A percentile compares a stretch with the other conserved stretches of the same genome.
phyloP scores from a whole-genome alignment of 2,329 filamentous ascomycete species.

The Colletotrichum tabaci region DNA sequence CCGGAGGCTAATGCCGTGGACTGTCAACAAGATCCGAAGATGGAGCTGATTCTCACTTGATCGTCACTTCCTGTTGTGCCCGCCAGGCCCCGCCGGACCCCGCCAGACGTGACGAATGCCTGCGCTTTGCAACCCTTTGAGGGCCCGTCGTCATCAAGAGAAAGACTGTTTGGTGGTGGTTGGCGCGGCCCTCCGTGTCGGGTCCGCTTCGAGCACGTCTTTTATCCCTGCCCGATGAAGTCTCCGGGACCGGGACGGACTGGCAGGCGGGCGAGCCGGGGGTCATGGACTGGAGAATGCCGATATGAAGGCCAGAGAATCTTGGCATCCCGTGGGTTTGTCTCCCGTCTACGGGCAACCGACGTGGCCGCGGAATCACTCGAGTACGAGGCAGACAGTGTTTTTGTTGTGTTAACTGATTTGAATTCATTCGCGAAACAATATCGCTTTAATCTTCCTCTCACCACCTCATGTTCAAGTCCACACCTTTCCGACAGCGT shows the following conservation, averaged over 20 bases:
- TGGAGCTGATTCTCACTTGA: neutral
- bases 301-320: too few relatives aligned
- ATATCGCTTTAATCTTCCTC: slow-evolving; percentile 35
- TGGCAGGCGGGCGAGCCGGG: neutral
- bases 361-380: neutral
- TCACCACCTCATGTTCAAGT: slow-evolving; percentile 38
- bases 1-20: neutral
- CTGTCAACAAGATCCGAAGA: neutral
- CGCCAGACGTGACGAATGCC: neutral
- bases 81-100: too few relatives aligned
- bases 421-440: slow-evolving; percentile 32
- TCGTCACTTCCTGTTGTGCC: neutral
- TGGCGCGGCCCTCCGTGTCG: neutral
- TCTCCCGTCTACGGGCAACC: too few relatives aligned
- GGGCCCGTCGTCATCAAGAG: neutral
- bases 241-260: too few relatives aligned
- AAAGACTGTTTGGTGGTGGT: neutral
- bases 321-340: too few relatives aligned
- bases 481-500: neutral
- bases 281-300: too few relatives aligned
- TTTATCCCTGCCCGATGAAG: too few relatives aligned
- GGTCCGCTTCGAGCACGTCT: too few relatives aligned
- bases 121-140: neutral
- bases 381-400: neutral
- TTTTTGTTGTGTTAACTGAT: slow-evolving; percentile 23